Evolutionary conservation across 2,329 filamentous ascomycete genomes (phyloP).

Genomic region (Penicillium italicum): DNA sequence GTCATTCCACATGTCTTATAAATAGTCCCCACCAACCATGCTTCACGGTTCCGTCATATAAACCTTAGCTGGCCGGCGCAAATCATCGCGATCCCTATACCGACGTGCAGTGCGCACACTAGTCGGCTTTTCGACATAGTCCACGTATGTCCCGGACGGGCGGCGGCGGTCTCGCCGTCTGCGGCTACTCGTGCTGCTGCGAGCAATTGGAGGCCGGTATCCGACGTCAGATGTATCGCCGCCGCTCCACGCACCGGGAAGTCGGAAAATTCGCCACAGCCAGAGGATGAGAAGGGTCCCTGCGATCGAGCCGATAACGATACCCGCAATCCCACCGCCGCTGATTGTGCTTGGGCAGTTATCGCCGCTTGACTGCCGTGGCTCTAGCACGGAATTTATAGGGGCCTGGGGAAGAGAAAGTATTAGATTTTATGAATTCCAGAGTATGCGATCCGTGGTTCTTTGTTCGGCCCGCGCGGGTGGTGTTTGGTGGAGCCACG

Average conservation of each 20-base stretch:
- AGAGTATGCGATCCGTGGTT: constrained; percentile 11
- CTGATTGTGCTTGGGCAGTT: constrained; percentile 32
- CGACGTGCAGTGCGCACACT: constrained; percentile 23
- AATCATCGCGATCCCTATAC: constrained; percentile 25
- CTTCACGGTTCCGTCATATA: constrained; percentile 55
- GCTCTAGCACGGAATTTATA: constrained; percentile 11
- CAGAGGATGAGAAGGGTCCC: constrained; percentile 37
- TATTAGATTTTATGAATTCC: not conserved
- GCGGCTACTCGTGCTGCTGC: constrained; percentile 11
- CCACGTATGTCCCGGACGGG: constrained; percentile 26
- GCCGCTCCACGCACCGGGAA: constrained; percentile 22
- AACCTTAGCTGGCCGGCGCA: constrained; percentile 37
- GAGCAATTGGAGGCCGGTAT: constrained; percentile 21
- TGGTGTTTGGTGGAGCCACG: not conserved
- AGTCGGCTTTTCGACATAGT: constrained; percentile 33
- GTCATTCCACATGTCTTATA: not conserved
- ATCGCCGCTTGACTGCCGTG: constrained; percentile 22
- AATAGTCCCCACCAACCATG: not conserved
- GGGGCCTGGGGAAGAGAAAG: constrained; percentile 16
- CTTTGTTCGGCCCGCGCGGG: not conserved
- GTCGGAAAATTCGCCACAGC: constrained; percentile 32
- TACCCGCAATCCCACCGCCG: constrained; percentile 39
- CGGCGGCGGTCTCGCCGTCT: constrained; percentile 20
- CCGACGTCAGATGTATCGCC: constrained; percentile 25
- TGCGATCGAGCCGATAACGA: constrained; percentile 40